Percentiles rank a stretch among this genome's conserved stretches.
phyloP scores from a whole-genome alignment of 2,329 filamentous ascomycete species.

The Colletotrichum scovillei region DNA sequence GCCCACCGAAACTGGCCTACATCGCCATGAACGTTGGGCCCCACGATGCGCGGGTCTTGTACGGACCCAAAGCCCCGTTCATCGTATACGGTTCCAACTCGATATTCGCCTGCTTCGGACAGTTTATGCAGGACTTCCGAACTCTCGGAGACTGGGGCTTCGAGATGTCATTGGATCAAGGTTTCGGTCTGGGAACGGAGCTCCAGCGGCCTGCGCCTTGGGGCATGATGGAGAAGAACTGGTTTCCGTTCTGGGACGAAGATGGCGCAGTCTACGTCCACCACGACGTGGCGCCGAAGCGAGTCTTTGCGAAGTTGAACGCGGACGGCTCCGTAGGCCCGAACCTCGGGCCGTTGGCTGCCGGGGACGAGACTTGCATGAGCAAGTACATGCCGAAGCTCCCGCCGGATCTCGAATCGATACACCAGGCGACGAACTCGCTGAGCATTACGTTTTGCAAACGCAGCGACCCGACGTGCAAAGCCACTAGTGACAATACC shows the following conservation, averaged over 20 bases:
- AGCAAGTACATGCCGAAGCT: conserved; percentile 55
- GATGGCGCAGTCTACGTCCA: conserved; percentile 60
- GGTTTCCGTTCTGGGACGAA: conserved; percentile 70
- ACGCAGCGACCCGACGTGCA: conserved; percentile 56
- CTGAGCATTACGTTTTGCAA: conserved; percentile 65
- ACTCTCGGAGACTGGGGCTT: conserved; percentile 57
- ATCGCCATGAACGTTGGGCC: conserved; percentile 61
- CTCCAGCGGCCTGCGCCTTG: conserved; percentile 61
- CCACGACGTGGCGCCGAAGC: conserved; percentile 61
- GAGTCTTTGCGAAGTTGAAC: conserved; percentile 59
- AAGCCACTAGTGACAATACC: conserved; percentile 57
- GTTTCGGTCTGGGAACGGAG: conserved; percentile 60
- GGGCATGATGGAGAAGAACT: conserved; percentile 68
- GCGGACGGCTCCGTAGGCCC: conserved; percentile 57
- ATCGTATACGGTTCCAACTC: conserved; percentile 68
- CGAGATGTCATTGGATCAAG: conserved; percentile 39
- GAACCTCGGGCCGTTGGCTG: conserved; percentile 55
- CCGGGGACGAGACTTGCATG: conserved; percentile 58
- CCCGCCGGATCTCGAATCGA: conserved; percentile 51
- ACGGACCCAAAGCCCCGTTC: conserved; percentile 61
- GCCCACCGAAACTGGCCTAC: conserved; percentile 54
- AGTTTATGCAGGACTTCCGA: conserved; percentile 66
- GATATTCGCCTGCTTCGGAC: conserved; percentile 64
- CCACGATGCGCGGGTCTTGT: conserved; percentile 69
- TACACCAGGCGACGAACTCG: conserved; percentile 72